Evolutionary conservation across 208 protist species (phyloP).

Genomic region (Leishmania braziliensis): DNA sequence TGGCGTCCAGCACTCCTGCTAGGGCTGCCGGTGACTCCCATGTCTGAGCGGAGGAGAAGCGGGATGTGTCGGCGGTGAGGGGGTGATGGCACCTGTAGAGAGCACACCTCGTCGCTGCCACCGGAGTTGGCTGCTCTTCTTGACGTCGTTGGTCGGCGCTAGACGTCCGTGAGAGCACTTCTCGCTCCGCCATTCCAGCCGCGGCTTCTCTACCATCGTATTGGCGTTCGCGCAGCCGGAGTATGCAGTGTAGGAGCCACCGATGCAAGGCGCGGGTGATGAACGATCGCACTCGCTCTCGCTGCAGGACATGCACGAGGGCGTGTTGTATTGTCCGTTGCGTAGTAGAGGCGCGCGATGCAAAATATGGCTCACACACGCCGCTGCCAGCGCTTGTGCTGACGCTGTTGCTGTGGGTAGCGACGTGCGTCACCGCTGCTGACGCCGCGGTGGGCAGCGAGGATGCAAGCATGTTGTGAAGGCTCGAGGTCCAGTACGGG

Average conservation of each 20-base stretch:
- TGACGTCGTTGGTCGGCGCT: background rate
- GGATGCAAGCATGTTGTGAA: background rate
- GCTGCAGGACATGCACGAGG: constrained; percentile 15
- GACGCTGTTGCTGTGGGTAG: background rate
- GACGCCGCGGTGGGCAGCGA: background rate
- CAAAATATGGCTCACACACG: background rate
- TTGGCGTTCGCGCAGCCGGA: background rate
- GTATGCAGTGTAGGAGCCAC: background rate
- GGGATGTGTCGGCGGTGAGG: background rate
- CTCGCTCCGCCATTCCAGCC: background rate
- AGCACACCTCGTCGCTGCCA: too few species aligned
- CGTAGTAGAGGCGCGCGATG: background rate
- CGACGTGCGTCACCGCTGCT: background rate
- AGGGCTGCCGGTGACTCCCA: background rate
- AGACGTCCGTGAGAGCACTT: background rate
- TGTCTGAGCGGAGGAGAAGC: background rate
- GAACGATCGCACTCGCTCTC: constrained; percentile 10
- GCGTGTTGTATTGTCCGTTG: background rate
- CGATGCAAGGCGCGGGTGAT: background rate
- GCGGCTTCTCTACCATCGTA: background rate
- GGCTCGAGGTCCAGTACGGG: background rate
- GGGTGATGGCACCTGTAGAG: background rate
- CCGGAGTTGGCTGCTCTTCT: background rate
- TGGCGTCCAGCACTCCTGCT: background rate
- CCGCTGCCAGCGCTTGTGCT: background rate